These are phyloP conservation scores for Wickerhamiella alocasiicola DNA, from an alignment of 805 yeast genomes.

Conservation along the genomic window DNA sequence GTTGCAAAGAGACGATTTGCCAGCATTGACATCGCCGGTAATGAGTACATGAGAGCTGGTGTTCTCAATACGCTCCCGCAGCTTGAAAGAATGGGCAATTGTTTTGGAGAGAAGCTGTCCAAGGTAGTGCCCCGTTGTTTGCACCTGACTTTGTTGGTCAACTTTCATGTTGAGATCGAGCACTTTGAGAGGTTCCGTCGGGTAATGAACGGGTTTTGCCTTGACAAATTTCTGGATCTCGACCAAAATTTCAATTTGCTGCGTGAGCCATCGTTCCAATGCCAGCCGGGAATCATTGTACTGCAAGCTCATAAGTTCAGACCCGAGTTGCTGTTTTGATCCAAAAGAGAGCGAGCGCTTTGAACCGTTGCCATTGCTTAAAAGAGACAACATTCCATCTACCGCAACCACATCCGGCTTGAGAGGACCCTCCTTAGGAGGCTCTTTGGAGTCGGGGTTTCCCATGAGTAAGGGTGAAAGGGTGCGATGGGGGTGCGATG, in stretches of 20 bases:
- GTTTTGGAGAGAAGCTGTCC: conserved; percentile 56
- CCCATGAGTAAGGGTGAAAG: neutral
- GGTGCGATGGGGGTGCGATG: too few species aligned
- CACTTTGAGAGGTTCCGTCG: conserved; percentile 37
- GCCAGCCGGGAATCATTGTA: conserved; percentile 62
- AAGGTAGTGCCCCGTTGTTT: conserved; percentile 55
- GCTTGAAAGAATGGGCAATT: conserved; percentile 50
- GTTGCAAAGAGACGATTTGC: conserved; percentile 92
- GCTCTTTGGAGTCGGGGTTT: neutral
- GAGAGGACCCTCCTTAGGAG: conserved; percentile 3
- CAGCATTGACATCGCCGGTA: conserved; percentile 94
- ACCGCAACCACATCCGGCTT: conserved; percentile 22
- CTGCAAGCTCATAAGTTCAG: conserved; percentile 59
- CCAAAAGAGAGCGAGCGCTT: conserved; percentile 22
- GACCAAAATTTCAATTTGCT: conserved; percentile 21
- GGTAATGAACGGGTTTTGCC: conserved; percentile 10
- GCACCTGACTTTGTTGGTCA: conserved; percentile 48
- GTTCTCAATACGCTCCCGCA: conserved; percentile 78
- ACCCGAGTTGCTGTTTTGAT: conserved; percentile 30
- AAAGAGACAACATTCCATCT: conserved; percentile 20
- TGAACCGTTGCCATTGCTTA: conserved; percentile 13
- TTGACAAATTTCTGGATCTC: conserved; percentile 21
- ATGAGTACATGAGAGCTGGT: conserved; percentile 87
- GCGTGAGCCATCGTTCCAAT: conserved; percentile 36
- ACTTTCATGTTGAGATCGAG: conserved; percentile 38